Percentiles rank a stretch among this genome's conserved stretches.
Evolutionary conservation across 78 protist species (phyloP).

Genomic region (Corallochytrium limacisporum): DNA sequence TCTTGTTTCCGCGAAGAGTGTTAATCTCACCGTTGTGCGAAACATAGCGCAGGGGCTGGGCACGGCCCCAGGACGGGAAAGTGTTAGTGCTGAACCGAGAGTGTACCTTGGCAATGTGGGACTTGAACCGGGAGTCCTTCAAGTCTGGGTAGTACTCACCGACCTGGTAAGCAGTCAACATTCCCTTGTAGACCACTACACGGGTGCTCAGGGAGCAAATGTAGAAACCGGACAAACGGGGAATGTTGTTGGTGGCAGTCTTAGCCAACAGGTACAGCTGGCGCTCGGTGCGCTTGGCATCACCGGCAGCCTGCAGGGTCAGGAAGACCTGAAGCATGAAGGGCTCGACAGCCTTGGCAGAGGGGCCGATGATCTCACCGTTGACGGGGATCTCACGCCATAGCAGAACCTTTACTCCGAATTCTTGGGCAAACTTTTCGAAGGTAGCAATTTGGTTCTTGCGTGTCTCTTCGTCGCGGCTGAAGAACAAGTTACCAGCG

Average conservation of each 20-base stretch:
- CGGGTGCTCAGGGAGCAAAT: conserved; percentile 25
- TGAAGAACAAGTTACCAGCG: conserved; percentile 16
- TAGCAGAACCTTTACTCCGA: conserved; percentile 2
- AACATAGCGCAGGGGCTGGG: conserved; percentile 55
- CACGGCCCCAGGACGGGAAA: conserved; percentile 64
- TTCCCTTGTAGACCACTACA: conserved; percentile 40
- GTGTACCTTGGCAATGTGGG: conserved; percentile 49
- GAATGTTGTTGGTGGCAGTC: too few relatives aligned
- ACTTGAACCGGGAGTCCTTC: conserved; percentile 4
- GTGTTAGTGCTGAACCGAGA: conserved; percentile 70
- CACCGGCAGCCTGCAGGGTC: too few relatives aligned
- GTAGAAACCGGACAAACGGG: conserved; percentile 12
- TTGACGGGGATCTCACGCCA: conserved; percentile 41
- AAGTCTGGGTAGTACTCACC: conserved; percentile 35
- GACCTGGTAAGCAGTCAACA: conserved; percentile 31
- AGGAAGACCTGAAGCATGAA: conserved; percentile 36
- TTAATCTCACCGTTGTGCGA: conserved; percentile 87
- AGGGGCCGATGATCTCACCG: conserved; percentile 18
- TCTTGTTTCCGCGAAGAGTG: conserved; percentile 45
- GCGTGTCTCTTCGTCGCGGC: neutral
- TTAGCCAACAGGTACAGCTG: neutral
- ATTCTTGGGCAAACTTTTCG: neutral
- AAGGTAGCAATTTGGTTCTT: neutral
- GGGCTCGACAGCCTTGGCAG: conserved; percentile 33
- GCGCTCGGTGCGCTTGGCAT: neutral